Evolutionary conservation across 805 yeast genomes (phyloP), one percentile per base, ranked within the genome.

Genomic region (Metschnikowia lochheadii): DNA sequence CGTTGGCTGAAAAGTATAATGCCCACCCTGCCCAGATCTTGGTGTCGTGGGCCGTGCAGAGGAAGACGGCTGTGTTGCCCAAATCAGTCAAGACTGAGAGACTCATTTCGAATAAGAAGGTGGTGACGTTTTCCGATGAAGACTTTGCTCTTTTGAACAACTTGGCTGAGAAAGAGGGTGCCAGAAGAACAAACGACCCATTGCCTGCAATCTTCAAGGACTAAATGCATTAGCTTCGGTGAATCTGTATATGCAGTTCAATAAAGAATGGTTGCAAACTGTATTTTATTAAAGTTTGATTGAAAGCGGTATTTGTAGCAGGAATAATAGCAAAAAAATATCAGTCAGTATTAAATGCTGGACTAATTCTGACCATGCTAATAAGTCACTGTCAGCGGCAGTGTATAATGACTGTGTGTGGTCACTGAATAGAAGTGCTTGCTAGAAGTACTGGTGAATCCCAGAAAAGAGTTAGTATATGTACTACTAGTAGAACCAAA

Each of bases 41-140:
- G 48, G 67, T 83, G 49, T 78, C 84, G 13, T 83, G 87, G 89
- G 82, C 79, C 33, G 65, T 79, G 17, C 68, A 73, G 57, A 79
- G 87, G 68, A 81, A 78, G 37, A 70, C 78, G 29, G 78, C 80
- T 37, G 80, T 80, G 32, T 63, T 73, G 53, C 72, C 59, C 21
- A 56, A 56, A 44, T 50, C 55, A 4, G 58, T 56, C 20, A 54
- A 51, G 29, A 67, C 65, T 33, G 57, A 68, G 14, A 64, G 76
- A 60, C 62, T 73, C 53, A 58, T 66, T 51, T 58, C 69, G 42
- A 68, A 75, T 62, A 60, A 66, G 50, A 61, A 70, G 50, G 69
- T 74, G 15, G 56, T 71, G 44, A 51, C 35, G 18, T 66, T 72
- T 53, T 55, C 66, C 17, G 64, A 65, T 26, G 73, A 66, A 41